Evolutionary conservation across 2,329 filamentous ascomycete genomes (phyloP), one percentile per base, ranked within the genome.

Genomic region (Talaromyces pinophilus): DNA sequence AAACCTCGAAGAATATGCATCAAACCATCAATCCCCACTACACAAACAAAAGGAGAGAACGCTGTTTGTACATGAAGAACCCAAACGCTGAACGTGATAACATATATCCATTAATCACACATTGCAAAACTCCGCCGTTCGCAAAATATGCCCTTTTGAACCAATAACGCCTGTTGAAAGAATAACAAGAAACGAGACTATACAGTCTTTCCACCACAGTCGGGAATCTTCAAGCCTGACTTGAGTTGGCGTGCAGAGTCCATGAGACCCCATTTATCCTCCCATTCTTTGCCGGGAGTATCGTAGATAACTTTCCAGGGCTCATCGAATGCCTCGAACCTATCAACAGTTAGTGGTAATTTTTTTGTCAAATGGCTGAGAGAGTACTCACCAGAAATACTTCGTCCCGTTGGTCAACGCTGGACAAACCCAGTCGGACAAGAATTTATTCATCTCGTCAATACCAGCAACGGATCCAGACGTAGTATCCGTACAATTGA

Each of bases 281-380:
- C 94, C 93, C 93, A 97, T 62, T 91, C 84, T 81, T 94, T 83
- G 48, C 84, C 72, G 66, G 79, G 79, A 5, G 82, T 82, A 77
- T 97, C 90, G 80, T 88, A 97, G 19, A 78, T 74, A 64, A 90
- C 82, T 82, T 98, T 97, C 94, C 94, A 98, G 2, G 93, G 93
- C 83, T 98, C 94, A 76, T 98, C 94, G 76, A 97, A 98, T 10
- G 93, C 92, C 75, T 93, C 92, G 77, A 98, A 97, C 87, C 87
- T 87, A 67, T 64, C 77, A 97, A 97, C 87, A 86, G 67, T 65
- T 44, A 28, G 25, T 35, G 33, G 6, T 2, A 11, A 17, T 46
- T 60, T 13, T 30, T 17, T 28, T 1, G 17, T 11, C 2, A 8
- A 17, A 17, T 35, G 30, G 5, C 5, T 5, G 7, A 54, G 44